These are phyloP conservation scores for Oropetium thomaeum DNA, from an alignment of 176 grass and related monocot genomes.

Conservation along the genomic window DNA sequence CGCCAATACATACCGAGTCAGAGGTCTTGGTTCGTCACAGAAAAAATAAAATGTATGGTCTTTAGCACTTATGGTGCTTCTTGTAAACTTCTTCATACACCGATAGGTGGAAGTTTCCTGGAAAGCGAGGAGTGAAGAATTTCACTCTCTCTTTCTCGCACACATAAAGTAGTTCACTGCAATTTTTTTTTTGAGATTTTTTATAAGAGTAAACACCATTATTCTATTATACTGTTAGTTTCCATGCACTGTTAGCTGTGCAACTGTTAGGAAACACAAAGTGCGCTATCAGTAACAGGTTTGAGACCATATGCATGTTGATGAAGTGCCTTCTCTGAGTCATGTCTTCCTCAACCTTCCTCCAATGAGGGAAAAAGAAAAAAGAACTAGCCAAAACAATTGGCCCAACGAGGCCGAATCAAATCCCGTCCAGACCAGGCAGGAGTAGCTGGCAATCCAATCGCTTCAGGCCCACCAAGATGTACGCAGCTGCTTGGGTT, in stretches of 20 bases:
- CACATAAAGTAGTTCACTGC: background rate
- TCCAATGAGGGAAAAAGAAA: background rate
- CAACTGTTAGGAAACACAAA: background rate
- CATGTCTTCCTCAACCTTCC: no score
- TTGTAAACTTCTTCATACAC: conserved; percentile 19
- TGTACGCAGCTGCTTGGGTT: background rate
- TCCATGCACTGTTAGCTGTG: background rate
- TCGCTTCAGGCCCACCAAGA: background rate
- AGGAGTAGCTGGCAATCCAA: background rate
- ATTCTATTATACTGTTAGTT: background rate
- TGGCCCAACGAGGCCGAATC: background rate
- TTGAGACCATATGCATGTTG: background rate
- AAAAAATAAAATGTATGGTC: background rate
- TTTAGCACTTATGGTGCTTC: background rate
- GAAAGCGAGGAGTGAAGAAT: conserved; percentile 24
- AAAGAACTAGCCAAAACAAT: background rate
- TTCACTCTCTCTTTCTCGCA: background rate
- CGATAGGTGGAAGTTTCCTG: conserved; percentile 21
- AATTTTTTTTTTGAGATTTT: background rate
- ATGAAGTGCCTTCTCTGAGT: background rate
- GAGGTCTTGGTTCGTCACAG: background rate
- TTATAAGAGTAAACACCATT: background rate
- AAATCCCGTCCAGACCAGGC: background rate
- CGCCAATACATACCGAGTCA: conserved; percentile 18
- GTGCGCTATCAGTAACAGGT: no score